Percentiles rank a stretch among this genome's conserved stretches.
Evolutionary conservation across 768 basidiomycete species (phyloP).

Genomic region (Auricularia sp.): DNA sequence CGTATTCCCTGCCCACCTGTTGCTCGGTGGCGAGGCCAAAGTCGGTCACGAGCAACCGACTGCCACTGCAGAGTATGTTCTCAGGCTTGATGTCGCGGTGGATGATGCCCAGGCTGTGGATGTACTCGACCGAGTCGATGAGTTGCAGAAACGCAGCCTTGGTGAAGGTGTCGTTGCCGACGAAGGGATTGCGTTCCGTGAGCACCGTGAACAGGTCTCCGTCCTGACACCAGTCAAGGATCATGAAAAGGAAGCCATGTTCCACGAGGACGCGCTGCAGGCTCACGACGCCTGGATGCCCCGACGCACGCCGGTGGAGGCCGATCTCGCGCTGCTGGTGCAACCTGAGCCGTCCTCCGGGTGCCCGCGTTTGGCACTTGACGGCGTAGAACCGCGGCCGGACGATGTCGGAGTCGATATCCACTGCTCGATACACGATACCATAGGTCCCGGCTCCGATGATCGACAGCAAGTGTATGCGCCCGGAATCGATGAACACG

Average conservation of each 20-base stretch:
- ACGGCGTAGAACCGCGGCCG: slow-evolving; percentile 62
- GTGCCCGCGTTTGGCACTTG: slow-evolving; percentile 69
- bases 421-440: slow-evolving; percentile 83
- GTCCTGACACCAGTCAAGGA: slow-evolving; percentile 88
- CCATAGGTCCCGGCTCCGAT: slow-evolving; percentile 94
- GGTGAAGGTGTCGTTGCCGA: slow-evolving; percentile 73
- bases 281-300: slow-evolving; percentile 55
- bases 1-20: slow-evolving; percentile 73
- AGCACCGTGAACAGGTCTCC: slow-evolving; percentile 45
- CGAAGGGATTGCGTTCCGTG: slow-evolving; percentile 28
- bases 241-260: slow-evolving; percentile 52
- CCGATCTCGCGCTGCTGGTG: slow-evolving; percentile 61
- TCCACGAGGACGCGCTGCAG: slow-evolving; percentile 56
- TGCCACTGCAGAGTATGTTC: slow-evolving; percentile 78
- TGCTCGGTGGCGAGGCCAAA: slow-evolving; percentile 93
- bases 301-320: slow-evolving; percentile 46
- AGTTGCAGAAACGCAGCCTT: slow-evolving; percentile 87
- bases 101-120: slow-evolving; percentile 84
- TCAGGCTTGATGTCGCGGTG: slow-evolving; percentile 97
- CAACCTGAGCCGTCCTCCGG: slow-evolving; percentile 9
- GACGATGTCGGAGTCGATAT: slow-evolving; percentile 34
- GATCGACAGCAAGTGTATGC: slow-evolving; percentile 74
- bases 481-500: slow-evolving; percentile 70
- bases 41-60: slow-evolving; percentile 78
- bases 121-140: slow-evolving; percentile 86